phyloP scores from a whole-genome alignment of 148 eudicot species.

The Heliosperma pusillum region DNA sequence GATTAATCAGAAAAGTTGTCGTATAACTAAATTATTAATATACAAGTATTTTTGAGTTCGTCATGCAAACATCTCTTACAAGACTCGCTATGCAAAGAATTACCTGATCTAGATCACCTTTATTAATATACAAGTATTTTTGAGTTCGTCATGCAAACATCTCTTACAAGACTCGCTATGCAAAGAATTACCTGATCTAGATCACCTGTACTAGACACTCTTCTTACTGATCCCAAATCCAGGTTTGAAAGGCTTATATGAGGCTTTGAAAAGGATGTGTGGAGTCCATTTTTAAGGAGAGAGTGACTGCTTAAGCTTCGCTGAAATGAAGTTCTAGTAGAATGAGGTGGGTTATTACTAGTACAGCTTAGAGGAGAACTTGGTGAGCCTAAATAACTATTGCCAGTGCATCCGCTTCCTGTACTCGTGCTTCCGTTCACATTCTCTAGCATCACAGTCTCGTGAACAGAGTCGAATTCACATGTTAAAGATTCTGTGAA shows the following conservation, averaged over 20 bases:
- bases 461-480: constrained; percentile 24
- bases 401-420: constrained; percentile 30
- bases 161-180: not conserved
- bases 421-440: constrained; percentile 28
- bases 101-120: constrained; percentile 56
- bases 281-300: constrained; percentile 35
- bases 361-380: constrained; percentile 35
- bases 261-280: constrained; percentile 26
- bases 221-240: constrained; percentile 33
- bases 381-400: constrained; percentile 36
- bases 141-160: no score
- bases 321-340: constrained; percentile 32
- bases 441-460: constrained; percentile 18
- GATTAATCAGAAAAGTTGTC: not conserved
- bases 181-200: constrained; percentile 41
- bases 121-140: constrained; percentile 17
- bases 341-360: constrained; percentile 27
- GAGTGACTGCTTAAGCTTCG: constrained; percentile 62
- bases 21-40: no score
- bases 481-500: constrained; percentile 22
- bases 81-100: not conserved
- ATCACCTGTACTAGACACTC: constrained; percentile 54
- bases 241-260: constrained; percentile 25
- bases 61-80: no score
- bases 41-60: no score